phyloP scores from a whole-genome alignment of 345 rosid genomes.

The Gossypium bickii region DNA sequence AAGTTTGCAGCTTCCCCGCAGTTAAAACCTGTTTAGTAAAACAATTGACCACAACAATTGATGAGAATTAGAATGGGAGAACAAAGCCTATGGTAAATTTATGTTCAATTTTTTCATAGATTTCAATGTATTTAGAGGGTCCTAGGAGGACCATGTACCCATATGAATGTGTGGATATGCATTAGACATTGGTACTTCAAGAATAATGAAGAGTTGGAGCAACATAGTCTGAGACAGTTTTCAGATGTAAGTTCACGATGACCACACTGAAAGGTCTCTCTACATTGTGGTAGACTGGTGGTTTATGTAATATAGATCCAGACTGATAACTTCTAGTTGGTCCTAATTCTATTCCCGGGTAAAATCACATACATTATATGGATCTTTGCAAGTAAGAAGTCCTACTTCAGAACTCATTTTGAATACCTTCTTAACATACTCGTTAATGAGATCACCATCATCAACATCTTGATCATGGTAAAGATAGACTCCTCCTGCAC shows the following conservation, averaged over 20 bases:
- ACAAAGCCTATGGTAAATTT: not conserved
- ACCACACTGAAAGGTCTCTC: not conserved
- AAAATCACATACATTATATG: not conserved
- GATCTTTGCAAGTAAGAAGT: not conserved
- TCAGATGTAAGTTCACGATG: not conserved
- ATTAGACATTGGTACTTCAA: not conserved
- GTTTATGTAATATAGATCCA: not conserved
- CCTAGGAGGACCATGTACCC: not conserved
- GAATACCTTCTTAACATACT: not conserved
- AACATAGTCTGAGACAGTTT: not conserved
- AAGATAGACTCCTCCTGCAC: not conserved
- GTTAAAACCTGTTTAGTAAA: constrained; percentile 64
- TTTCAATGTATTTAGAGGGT: not conserved
- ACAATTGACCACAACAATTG: constrained; percentile 10
- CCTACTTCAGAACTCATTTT: not conserved
- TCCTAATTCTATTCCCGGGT: not conserved
- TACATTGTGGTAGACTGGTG: not conserved
- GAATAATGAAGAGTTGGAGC: not conserved
- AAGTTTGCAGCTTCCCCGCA: constrained; percentile 99
- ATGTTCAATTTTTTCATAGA: not conserved
- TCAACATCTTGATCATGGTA: constrained; percentile 1
- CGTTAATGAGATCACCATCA: not conserved
- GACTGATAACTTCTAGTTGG: not conserved
- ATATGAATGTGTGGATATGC: not conserved
- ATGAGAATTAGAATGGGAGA: constrained; percentile 7